Evolutionary conservation across 2,329 filamentous ascomycete genomes (phyloP).

Genomic region (Phialophora chinensis): DNA sequence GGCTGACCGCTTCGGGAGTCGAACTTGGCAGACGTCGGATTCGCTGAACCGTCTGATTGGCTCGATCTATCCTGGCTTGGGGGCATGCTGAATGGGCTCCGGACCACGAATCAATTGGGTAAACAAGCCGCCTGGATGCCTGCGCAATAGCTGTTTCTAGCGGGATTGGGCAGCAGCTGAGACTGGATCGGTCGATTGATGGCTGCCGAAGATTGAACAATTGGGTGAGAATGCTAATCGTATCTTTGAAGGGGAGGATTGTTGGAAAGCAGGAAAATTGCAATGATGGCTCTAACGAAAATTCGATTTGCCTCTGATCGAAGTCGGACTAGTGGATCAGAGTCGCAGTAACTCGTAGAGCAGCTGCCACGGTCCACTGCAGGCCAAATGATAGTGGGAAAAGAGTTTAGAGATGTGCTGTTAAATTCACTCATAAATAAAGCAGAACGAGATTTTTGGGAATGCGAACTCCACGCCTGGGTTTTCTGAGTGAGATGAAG

Average conservation of each 20-base stretch:
- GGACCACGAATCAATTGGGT: conserved; percentile 7
- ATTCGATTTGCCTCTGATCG: conserved; percentile 15
- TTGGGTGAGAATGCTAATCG: background rate
- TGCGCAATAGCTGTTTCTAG: background rate
- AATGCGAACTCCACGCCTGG: background rate
- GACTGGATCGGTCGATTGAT: background rate
- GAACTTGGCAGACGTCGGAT: conserved; percentile 34
- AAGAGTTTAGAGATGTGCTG: background rate
- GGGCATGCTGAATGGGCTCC: conserved; percentile 11
- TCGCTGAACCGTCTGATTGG: conserved; percentile 20
- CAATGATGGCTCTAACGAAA: conserved; percentile 7
- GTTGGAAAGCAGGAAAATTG: background rate
- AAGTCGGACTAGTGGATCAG: background rate
- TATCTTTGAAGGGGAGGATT: background rate
- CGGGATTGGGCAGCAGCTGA: conserved; percentile 1
- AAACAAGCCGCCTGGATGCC: conserved; percentile 10
- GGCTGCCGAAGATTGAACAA: conserved; percentile 7
- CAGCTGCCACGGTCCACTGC: background rate
- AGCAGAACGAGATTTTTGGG: background rate
- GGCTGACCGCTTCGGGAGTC: conserved; percentile 24
- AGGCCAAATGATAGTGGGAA: background rate
- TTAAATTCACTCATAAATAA: background rate
- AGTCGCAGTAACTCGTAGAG: background rate
- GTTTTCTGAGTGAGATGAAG: background rate
- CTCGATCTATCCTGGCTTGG: conserved; percentile 19